phyloP scores from a whole-genome alignment of 495 filamentous ascomycete genomes.

The Hyaloscypha bicolor region DNA sequence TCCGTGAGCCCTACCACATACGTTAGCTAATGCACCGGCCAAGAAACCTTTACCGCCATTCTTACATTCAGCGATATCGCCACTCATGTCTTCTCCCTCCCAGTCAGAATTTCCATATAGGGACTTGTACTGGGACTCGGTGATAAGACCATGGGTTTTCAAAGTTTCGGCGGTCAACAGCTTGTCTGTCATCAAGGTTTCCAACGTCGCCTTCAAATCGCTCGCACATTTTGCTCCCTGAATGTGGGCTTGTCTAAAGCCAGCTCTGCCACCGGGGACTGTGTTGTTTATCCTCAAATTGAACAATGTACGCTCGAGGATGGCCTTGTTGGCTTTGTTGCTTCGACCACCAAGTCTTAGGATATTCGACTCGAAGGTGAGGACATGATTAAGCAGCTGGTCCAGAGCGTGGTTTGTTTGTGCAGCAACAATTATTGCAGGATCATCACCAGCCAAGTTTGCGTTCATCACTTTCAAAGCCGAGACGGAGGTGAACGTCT shows the following conservation, averaged over 20 bases:
- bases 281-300: slow-evolving; percentile 43
- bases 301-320: slow-evolving; percentile 67
- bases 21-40: slow-evolving; percentile 29
- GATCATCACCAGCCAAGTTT: slow-evolving; percentile 60
- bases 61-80: background rate
- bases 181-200: slow-evolving; percentile 36
- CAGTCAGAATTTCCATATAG: slow-evolving; percentile 37
- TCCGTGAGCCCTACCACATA: slow-evolving; percentile 57
- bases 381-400: slow-evolving; percentile 72
- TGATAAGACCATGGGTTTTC: slow-evolving; percentile 58
- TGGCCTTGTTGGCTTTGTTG: slow-evolving; percentile 61
- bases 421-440: slow-evolving; percentile 48
- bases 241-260: slow-evolving; percentile 1
- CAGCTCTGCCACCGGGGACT: slow-evolving; percentile 1
- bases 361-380: slow-evolving; percentile 64
- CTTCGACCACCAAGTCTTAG: slow-evolving; percentile 79
- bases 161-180: slow-evolving; percentile 35
- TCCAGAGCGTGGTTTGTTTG: slow-evolving; percentile 94
- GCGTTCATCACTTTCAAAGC: slow-evolving; percentile 69
- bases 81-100: background rate
- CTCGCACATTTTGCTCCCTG: slow-evolving; percentile 27
- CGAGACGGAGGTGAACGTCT: slow-evolving; percentile 75
- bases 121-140: slow-evolving; percentile 59
- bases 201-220: slow-evolving; percentile 49
- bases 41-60: background rate